These are phyloP conservation scores for Berberis thunbergii DNA, from an alignment of 164 flowering plant species.

Conservation along the genomic window DNA sequence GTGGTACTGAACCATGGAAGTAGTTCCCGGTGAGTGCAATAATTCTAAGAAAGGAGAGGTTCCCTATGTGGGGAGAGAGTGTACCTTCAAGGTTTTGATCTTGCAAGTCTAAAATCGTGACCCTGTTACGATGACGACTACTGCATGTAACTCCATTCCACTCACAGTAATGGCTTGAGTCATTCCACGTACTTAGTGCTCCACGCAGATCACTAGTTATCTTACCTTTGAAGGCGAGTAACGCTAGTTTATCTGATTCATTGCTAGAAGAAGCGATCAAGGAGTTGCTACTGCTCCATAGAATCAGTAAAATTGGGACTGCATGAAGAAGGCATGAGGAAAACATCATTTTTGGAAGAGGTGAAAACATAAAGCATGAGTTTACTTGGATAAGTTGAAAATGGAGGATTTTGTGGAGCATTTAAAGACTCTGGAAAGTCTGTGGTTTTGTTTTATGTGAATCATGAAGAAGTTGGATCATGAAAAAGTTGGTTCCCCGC, in stretches of 20 bases:
- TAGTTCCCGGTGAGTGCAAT: constrained; percentile 1
- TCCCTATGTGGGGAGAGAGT: constrained; percentile 15
- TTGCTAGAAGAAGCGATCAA: not conserved
- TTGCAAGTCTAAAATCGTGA: not conserved
- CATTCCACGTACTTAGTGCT: constrained; percentile 4
- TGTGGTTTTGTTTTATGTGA: too few relatives aligned
- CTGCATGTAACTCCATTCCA: constrained; percentile 4
- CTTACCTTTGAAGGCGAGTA: not conserved
- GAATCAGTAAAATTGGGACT: too few relatives aligned
- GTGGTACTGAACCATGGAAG: constrained; percentile 18
- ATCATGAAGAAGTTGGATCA: too few relatives aligned
- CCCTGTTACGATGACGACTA: not conserved
- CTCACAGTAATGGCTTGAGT: constrained; percentile 1
- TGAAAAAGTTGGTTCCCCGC: too few relatives aligned
- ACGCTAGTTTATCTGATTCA: constrained; percentile 6
- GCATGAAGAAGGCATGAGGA: too few relatives aligned
- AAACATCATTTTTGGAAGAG: too few relatives aligned
- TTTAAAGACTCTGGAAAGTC: too few relatives aligned
- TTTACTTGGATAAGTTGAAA: too few relatives aligned
- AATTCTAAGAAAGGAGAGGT: constrained; percentile 10
- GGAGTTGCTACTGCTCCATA: too few relatives aligned
- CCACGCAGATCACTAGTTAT: constrained; percentile 1
- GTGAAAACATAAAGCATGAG: too few relatives aligned
- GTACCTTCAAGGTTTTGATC: constrained; percentile 7
- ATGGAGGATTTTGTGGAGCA: too few relatives aligned